Conservation (phyloP, 257 asterid species). For the Solanum microdontum region DNA sequence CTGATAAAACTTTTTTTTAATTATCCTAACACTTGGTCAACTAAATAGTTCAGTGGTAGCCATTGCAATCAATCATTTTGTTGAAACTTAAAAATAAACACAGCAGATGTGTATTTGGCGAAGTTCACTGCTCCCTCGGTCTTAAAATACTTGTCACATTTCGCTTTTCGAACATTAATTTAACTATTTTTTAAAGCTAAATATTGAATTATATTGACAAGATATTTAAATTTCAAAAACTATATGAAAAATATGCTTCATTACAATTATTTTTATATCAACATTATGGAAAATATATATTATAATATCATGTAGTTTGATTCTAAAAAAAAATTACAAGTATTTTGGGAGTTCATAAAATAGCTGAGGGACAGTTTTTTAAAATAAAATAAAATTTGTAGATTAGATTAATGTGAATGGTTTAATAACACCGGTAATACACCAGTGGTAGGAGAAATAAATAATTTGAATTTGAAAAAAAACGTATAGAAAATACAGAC, state of each 20-base stretch:
- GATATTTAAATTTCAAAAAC: background rate
- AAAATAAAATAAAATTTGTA: no score
- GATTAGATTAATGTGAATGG: background rate
- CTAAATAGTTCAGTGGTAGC: background rate
- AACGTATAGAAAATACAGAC: background rate
- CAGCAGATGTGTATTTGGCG: background rate
- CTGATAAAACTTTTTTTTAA: background rate
- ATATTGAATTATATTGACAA: background rate
- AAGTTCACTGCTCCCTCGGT: background rate
- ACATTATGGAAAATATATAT: background rate
- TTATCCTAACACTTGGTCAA: background rate
- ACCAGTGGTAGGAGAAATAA: background rate
- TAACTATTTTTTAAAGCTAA: background rate
- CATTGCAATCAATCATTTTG: background rate
- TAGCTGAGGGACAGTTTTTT: background rate
- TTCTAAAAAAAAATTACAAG: background rate
- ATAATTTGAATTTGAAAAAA: background rate
- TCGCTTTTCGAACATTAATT: background rate
- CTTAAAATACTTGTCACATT: background rate
- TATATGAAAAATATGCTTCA: background rate
- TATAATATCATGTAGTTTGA: background rate
- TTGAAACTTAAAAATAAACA: background rate
- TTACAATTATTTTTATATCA: background rate
- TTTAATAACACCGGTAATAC: background rate
- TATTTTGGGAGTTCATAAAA: background rate